Conservation (phyloP, 1,284 basidiomycete genomes). For the Boletus semigastroideus region DNA sequence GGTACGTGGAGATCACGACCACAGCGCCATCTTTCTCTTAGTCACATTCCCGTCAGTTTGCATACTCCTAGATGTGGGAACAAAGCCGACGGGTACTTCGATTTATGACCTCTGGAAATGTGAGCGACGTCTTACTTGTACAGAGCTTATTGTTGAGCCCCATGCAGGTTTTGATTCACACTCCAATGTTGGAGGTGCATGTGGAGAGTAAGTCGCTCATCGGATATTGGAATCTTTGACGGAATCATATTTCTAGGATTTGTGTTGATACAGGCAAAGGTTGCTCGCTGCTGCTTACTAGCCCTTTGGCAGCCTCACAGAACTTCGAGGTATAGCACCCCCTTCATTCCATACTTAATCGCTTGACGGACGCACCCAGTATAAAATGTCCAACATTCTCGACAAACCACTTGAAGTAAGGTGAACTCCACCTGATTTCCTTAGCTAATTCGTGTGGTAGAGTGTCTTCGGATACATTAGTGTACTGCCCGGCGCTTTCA, state of each 20-base stretch:
- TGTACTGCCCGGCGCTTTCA: conserved; percentile 89
- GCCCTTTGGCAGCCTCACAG: conserved; percentile 88
- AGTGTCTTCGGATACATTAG: conserved; percentile 91
- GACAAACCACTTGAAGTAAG: conserved; percentile 87
- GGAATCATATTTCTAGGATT: conserved; percentile 48
- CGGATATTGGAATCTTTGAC: background rate
- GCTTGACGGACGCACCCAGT: conserved; percentile 39
- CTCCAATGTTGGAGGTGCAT: conserved; percentile 89
- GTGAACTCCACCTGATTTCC: background rate
- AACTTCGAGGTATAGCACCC: conserved; percentile 71
- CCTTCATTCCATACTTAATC: background rate
- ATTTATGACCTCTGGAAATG: conserved; percentile 97
- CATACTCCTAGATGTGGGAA: conserved; percentile 88
- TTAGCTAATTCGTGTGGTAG: conserved; percentile 33
- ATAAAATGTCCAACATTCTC: conserved; percentile 91
- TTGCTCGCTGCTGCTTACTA: conserved; percentile 77
- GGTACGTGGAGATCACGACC: conserved; percentile 40
- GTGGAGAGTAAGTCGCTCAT: conserved; percentile 72
- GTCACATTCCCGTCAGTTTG: conserved; percentile 53
- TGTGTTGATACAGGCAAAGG: conserved; percentile 81
- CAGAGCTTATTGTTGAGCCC: conserved; percentile 9
- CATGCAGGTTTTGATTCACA: conserved; percentile 82
- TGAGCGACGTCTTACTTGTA: conserved; percentile 29
- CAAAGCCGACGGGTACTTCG: conserved; percentile 89
- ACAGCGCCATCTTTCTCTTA: background rate